Conservation (phyloP, 2,329 filamentous ascomycete species). For the Periconia sp. region DNA sequence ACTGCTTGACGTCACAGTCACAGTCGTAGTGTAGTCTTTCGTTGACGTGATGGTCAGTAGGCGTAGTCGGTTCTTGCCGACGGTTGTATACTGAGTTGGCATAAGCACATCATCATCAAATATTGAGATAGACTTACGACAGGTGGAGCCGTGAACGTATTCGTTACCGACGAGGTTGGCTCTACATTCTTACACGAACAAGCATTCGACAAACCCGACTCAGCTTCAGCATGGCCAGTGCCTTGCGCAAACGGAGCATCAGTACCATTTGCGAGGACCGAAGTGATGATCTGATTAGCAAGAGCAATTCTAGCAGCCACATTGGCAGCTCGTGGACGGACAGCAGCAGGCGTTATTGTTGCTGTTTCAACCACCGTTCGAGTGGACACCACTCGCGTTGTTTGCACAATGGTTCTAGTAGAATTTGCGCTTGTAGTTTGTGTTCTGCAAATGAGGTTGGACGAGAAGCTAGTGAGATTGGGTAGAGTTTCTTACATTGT, state of each 20-base stretch:
- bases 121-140: conserved; percentile 24
- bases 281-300: conserved; percentile 28
- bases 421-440: conserved; percentile 22
- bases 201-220: conserved; percentile 31
- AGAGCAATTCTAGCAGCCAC: conserved; percentile 22
- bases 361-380: conserved; percentile 27
- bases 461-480: background rate
- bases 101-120: conserved; percentile 2
- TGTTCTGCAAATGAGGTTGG: conserved; percentile 20
- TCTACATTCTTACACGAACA: conserved; percentile 37
- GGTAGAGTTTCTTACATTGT: conserved; percentile 24
- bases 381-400: conserved; percentile 25
- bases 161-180: conserved; percentile 36
- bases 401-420: conserved; percentile 24
- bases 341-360: conserved; percentile 21
- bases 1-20: conserved; percentile 9
- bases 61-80: conserved; percentile 18
- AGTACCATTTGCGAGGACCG: conserved; percentile 27
- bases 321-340: conserved; percentile 19
- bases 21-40: conserved; percentile 15
- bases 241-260: conserved; percentile 14
- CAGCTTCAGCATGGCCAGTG: conserved; percentile 20
- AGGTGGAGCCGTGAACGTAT: conserved; percentile 28
- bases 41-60: conserved; percentile 7
- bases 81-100: conserved; percentile 18